Evolutionary conservation across 257 asterid species (phyloP), one percentile per base, ranked within the genome.

Genomic region (Solanum infundibuliforme): DNA sequence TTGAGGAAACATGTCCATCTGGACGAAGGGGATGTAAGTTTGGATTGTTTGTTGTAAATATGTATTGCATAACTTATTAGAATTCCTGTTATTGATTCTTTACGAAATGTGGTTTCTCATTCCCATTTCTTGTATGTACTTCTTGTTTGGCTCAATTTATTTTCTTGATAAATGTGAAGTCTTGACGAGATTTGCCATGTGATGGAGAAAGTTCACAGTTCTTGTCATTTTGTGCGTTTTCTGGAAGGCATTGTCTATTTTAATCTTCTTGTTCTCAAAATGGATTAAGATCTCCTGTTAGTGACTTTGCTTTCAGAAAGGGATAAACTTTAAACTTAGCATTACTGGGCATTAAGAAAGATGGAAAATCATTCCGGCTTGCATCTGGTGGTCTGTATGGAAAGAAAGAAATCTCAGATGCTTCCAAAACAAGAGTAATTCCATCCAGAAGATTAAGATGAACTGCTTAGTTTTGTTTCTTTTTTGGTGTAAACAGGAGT

Each of bases 21-120:
- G 89, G 98, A 95, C 34, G 99, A 97, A 93, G 99, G 99, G 90
- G 99, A 97, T 94, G 99, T 97, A 95, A 94, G 99, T 92, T 88
- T 69, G 41, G 75, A 83, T 85, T 29, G 65, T 73, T 36, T 14
- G 25, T 62, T 58, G 71, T 83, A 36, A n/a, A 39, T 7, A 68
- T 60, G n/a, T 25, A 35, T 87, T 25, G 23, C 46, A 36, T 48
- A 29, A 27, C 20, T 82, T 29, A 31, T 14, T 35, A 48, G 31
- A 82, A 82, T 18, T 27, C 12, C 69, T 14, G 29, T 31, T 82
- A 29, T 48, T 29, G 68, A 18, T 18, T 46, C 85, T 29, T 48
- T 46, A 9, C 5, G 29, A 82, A 82, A 82, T 29, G n/a, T 43
- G 9, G n/a, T 43, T 77, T 41, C 14, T 43, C 85, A 14, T 43